Conservation (phyloP, 2,329 filamentous ascomycete genomes). For the Fusarium armeniacum region DNA sequence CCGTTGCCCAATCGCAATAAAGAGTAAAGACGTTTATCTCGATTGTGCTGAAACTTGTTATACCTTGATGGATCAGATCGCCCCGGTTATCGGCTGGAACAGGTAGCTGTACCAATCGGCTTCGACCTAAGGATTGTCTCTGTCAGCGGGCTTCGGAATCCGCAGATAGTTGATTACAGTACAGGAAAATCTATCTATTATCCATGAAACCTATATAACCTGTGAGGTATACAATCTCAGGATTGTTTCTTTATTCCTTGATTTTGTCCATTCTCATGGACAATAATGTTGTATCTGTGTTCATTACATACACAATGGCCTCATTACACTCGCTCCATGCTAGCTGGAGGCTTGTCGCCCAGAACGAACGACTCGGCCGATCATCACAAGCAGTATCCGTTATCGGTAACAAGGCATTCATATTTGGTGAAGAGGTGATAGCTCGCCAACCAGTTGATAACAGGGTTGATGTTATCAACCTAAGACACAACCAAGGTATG, state of each 20-base stretch:
- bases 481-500: accelerated
- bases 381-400: conserved; percentile 10
- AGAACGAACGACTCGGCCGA: not conserved
- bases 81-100: too few species aligned
- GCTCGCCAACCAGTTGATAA: conserved; percentile 7
- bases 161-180: not conserved
- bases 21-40: not conserved
- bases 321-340: not conserved
- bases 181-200: not conserved
- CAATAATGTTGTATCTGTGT: not conserved
- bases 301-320: not conserved
- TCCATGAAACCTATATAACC: not conserved
- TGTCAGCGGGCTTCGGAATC: conserved; percentile 1
- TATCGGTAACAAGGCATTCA: not conserved
- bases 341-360: not conserved
- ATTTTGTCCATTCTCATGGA: not conserved
- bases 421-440: conserved; percentile 13
- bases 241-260: not conserved
- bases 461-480: not conserved
- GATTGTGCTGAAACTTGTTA: not conserved
- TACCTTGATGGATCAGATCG: not conserved
- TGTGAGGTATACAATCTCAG: too few species aligned
- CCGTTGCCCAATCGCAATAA: not conserved
- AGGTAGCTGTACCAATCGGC: not conserved
- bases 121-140: not conserved